Percentiles rank a stretch among this genome's conserved stretches.
Conservation (phyloP, 1,284 basidiomycete genomes). For the Agaricales sp. region DNA sequence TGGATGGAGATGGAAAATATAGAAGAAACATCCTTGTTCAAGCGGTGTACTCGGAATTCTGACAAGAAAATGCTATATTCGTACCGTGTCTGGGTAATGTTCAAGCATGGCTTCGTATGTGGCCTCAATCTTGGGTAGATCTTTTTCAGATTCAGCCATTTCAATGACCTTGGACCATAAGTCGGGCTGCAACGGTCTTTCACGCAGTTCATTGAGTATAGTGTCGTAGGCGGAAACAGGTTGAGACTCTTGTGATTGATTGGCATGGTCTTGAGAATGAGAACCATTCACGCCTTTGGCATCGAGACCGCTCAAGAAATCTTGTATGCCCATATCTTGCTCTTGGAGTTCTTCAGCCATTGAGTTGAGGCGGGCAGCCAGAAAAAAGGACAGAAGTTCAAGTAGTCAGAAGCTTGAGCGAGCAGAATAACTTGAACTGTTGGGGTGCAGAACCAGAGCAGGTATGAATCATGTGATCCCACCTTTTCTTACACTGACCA, state of each 20-base stretch:
- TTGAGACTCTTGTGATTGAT: background rate
- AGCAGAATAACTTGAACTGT: no score
- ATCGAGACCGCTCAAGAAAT: background rate
- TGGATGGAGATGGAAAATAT: background rate
- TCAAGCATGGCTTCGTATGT: conserved; percentile 59
- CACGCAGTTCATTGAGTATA: conserved; percentile 20
- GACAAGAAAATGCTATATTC: conserved; percentile 8
- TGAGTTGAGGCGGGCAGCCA: background rate
- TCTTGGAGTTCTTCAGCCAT: background rate
- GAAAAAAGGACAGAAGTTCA: no score
- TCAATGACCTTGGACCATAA: conserved; percentile 53
- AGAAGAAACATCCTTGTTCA: conserved; percentile 2
- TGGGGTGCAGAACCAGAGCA: no score
- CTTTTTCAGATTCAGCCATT: conserved; percentile 45
- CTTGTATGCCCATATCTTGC: background rate
- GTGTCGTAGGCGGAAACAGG: background rate
- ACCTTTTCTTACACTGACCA: no score
- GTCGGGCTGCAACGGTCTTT: conserved; percentile 46
- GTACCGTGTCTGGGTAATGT: conserved; percentile 58
- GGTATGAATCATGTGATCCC: no score
- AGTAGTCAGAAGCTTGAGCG: no score
- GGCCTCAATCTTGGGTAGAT: conserved; percentile 52
- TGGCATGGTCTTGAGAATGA: background rate
- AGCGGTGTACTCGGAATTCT: background rate
- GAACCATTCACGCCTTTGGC: no score